phyloP scores from a whole-genome alignment of 805 yeast species.

The Sugiyamaella marilandica region DNA sequence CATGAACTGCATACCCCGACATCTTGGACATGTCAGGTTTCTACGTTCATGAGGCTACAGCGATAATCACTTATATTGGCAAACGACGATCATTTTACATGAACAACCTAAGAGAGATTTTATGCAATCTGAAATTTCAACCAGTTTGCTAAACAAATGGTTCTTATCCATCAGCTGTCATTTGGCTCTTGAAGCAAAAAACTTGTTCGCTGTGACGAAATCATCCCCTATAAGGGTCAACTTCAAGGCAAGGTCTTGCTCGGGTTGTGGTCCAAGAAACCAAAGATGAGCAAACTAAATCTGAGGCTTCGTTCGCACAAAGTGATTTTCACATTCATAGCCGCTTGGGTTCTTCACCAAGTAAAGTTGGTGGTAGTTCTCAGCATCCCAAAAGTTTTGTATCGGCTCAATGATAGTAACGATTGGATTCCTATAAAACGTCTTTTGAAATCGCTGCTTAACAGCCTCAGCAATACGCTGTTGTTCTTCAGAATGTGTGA shows the following conservation, averaged over 20 bases:
- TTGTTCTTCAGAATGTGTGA: conserved; percentile 54
- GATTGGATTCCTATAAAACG: conserved; percentile 70
- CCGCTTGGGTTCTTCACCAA: conserved; percentile 77
- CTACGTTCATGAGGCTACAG: neutral
- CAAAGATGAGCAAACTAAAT: neutral
- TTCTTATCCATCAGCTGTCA: too few relatives aligned
- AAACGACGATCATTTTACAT: too few relatives aligned
- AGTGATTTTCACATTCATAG: conserved; percentile 88
- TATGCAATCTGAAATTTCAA: too few relatives aligned
- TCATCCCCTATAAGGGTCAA: too few relatives aligned
- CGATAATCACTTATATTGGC: neutral
- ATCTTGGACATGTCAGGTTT: conserved; percentile 4
- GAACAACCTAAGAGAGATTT: too few relatives aligned
- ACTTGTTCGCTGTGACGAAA: too few relatives aligned
- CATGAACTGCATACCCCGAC: conserved; percentile 34
- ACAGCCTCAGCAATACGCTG: conserved; percentile 39
- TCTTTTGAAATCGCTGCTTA: conserved; percentile 55
- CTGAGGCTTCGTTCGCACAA: conserved; percentile 55
- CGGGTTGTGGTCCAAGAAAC: too few relatives aligned
- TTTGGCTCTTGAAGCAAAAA: too few relatives aligned
- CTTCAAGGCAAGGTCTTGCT: too few relatives aligned
- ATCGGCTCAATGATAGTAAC: conserved; percentile 69
- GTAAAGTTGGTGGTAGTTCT: conserved; percentile 86
- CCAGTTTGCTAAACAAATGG: too few relatives aligned
- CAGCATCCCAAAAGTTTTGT: conserved; percentile 82